Percentiles rank a stretch among this genome's conserved stretches.
These are phyloP conservation scores for Plasmodium malariae DNA, from an alignment of 169 alveolate species.

Conservation along the genomic window DNA sequence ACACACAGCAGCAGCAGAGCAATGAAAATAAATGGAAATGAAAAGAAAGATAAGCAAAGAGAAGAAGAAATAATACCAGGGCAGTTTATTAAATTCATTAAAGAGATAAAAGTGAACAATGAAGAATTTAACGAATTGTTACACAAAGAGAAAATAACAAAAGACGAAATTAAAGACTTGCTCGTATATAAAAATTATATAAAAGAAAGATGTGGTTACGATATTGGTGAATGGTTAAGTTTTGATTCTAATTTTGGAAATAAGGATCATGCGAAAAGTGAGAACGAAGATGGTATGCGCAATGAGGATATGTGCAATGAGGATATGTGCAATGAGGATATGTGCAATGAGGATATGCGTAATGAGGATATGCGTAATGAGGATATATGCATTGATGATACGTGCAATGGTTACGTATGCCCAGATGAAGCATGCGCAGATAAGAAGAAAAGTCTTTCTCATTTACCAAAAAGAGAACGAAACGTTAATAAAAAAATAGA, in stretches of 20 bases:
- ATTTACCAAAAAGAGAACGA: too few relatives aligned
- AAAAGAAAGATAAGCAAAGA: not conserved
- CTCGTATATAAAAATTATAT: slow-evolving; percentile 52
- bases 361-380: too few relatives aligned
- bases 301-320: not conserved
- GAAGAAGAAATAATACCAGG: not conserved
- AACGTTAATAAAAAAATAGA: too few relatives aligned
- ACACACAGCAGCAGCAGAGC: not conserved
- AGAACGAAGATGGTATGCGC: not conserved
- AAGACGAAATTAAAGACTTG: slow-evolving; percentile 18
- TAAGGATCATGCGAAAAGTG: not conserved
- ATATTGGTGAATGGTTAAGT: slow-evolving; percentile 37
- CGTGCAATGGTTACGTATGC: too few relatives aligned
- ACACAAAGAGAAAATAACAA: slow-evolving; percentile 27
- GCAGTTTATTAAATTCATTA: slow-evolving; percentile 10
- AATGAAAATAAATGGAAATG: slow-evolving; percentile 8
- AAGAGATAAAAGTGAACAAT: slow-evolving; percentile 60
- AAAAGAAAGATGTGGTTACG: slow-evolving; percentile 71
- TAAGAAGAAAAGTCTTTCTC: too few relatives aligned
- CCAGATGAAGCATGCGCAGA: too few relatives aligned
- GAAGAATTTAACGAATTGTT: slow-evolving; percentile 58
- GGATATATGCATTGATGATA: too few relatives aligned
- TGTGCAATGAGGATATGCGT: too few relatives aligned
- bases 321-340: too few relatives aligned
- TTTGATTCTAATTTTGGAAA: not conserved